phyloP scores from a whole-genome alignment of 192 early-diverging fungal genomes.

The Backusella circina region DNA sequence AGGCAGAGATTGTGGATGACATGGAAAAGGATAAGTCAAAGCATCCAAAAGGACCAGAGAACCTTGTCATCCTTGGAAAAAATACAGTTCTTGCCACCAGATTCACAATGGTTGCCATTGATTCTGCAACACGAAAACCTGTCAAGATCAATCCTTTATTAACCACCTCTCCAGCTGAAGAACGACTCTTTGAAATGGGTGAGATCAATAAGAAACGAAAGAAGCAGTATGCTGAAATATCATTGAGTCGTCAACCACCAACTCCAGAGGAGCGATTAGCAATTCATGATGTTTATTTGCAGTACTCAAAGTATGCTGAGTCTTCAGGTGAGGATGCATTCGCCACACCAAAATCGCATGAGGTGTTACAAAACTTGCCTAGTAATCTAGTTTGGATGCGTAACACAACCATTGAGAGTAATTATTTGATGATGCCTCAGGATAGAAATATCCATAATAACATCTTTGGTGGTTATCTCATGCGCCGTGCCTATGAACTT shows the following conservation, averaged over 20 bases:
- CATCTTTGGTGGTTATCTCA: conserved; percentile 69
- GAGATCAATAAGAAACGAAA: conserved; percentile 62
- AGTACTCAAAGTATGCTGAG: conserved; percentile 56
- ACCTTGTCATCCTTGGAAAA: not conserved
- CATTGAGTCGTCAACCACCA: conserved; percentile 67
- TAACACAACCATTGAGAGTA: conserved; percentile 67
- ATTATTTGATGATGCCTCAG: conserved; percentile 60
- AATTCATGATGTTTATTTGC: conserved; percentile 77
- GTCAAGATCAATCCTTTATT: conserved; percentile 70
- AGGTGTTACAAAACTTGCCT: conserved; percentile 18
- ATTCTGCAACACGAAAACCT: conserved; percentile 66
- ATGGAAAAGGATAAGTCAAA: not conserved
- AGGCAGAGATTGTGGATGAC: not conserved
- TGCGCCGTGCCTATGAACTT: conserved; percentile 84
- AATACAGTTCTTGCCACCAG: conserved; percentile 71
- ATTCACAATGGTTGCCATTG: conserved; percentile 88
- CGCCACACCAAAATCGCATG: not conserved
- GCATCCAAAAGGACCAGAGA: not conserved
- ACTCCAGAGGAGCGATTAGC: conserved; percentile 71
- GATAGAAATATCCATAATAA: conserved; percentile 81
- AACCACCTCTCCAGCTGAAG: conserved; percentile 69
- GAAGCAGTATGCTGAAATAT: conserved; percentile 30
- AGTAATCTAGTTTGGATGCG: conserved; percentile 66
- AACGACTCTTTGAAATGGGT: conserved; percentile 64
- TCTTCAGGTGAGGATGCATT: conserved; percentile 17